Evolutionary conservation across 306 rosid species (phyloP), one percentile per base, ranked within the genome.

Genomic region (Pyrus pyrifolia): DNA sequence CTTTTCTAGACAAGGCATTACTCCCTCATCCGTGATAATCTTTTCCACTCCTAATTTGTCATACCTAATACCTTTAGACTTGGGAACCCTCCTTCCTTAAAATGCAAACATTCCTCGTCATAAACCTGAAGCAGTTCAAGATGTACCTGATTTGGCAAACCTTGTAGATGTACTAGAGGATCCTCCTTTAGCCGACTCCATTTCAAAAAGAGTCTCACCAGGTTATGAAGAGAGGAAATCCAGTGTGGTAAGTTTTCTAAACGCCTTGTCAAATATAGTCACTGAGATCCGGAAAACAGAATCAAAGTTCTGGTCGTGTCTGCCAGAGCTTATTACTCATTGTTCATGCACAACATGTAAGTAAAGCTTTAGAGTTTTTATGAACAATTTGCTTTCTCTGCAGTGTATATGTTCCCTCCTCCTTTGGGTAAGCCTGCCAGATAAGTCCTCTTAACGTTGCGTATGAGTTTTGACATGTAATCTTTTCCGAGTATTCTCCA

Each of bases 301-400:
- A 84, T 93, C 88, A 93, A 91, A 89, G 98, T 93, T 35, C 58
- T 96, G 35, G 91, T 93, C 35, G 97, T 93, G 0, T 84, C 98
- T 6, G 98, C 97, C 12, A 87, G 98, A 66, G 98, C 98, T 70
- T 93, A 93, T 77, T 97, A 91, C 86, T 91, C 98, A 40, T 78
- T 93, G 80, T 93, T 91, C 78, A 91, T 93, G 98, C 90, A 93
- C 88, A 91, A 93, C 97, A 93, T 91, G 98, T 93, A 87, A 90
- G 96, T 85, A 66, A 30, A 66, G 35, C 31, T 67, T 29, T 18
- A 29, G 17, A 21, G 30, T 61, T 25, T 49, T 15, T 73, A 18
- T 19, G 30, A 72, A 72, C 64, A n/a, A 31, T 25, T 68, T 76
- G 25, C 11, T 55, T 62, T 72, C 3, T 42, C 22, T 42, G 61